Evolutionary conservation across 2,329 filamentous ascomycete species (phyloP), one percentile per base, ranked within the genome.

Genomic region (Grosmannia penicillata): DNA sequence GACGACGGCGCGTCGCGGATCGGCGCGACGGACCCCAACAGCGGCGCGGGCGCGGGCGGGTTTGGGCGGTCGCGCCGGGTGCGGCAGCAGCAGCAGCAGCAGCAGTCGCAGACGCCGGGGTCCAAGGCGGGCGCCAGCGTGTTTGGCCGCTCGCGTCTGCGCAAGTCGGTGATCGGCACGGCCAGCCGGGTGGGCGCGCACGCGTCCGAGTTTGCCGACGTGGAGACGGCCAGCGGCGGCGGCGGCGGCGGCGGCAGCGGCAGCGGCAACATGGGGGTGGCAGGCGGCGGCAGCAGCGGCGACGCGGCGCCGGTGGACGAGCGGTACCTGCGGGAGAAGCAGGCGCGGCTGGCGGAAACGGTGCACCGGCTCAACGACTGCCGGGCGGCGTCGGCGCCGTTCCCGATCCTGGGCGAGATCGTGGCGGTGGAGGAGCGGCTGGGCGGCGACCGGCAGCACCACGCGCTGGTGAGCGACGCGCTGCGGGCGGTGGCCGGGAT

Each of bases 131-230:
- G 63, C 66, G 45, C 35, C 43, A 78, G 75, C 52, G 61, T 75
- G 15, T 82, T 74, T 40, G 70, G 69, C 38, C 65, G 66, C 41
- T 84, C 84, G 11, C 74, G 68, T 37, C 65, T 93, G 50, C 78
- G 82, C 42, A 82, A 79, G 49, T 94, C 89, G 9, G 81, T 95
- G 38, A 91, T 96, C 54, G 89, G 89, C 33, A 76, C 78, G 21
- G 77, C 85, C 11, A 79, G 72, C 49, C 70, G 72, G 44, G 73
- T 81, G 41, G 76, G 79, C 24, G 62, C 69, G 14, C 75, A 85
- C 45, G 61, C 71, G 38, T 54, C 70, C 24, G 69, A 75, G 40
- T 86, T 87, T 51, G 70, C 76, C 14, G 82, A 89, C 48, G 66
- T 81, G 9, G 70, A 77, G 39, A 69, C 74, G 33, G 65, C 67